Base-by-base conservation (phyloP, 2,329 filamentous ascomycete genomes). In the Coleophoma eucalyptorum region DNA sequence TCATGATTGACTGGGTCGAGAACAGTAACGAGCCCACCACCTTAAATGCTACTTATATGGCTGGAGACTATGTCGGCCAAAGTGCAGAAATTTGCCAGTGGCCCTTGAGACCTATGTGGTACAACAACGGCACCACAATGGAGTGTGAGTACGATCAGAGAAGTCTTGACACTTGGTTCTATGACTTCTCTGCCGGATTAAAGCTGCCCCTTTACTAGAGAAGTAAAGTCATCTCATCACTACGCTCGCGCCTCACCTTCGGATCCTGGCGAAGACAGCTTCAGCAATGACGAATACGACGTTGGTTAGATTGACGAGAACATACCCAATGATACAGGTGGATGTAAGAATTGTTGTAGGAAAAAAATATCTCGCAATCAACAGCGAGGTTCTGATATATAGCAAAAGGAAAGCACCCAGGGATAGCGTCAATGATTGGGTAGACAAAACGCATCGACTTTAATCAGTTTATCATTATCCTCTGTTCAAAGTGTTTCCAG, bases 401-500 rank as follows among this genome's bases (percentile, higher is more conserved):
- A 26, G 26, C 26, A 8, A 26, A 6, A 26, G 10, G 6, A 3
- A 26, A 26, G 26, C 26, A 26, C 26, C 26, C 26, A 26, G 10
- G 10, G 26, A 26, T 5, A 26, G 26, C 26, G 6, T 26, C 26
- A 26, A 26, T 26, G 26, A 26, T 26, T 26, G 10, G 10, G 10
- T 26, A 26, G 31, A 35, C 20, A n/a, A n/a, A n/a, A n/a, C n/a
- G n/a, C n/a, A 31, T 48, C 50, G 37, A 26, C 49, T 44, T 49
- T 46, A 45, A 48, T 41, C 15, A 20, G 46, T 43, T 18, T 46
- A 26, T 26, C 26, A 26, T 59, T 53, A 83, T 26, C 89, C 89
- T 72, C 86, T 83, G 68, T 95, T 94, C 55, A 94, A 69, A 1
- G 89, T 94, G 66, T 95, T 95, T 4, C 89, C 89, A 34, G 85